Percentiles rank a stretch among this genome's conserved stretches.
phyloP scores from a whole-genome alignment of 1,284 basidiomycete species.

The Thelephora terrestris region DNA sequence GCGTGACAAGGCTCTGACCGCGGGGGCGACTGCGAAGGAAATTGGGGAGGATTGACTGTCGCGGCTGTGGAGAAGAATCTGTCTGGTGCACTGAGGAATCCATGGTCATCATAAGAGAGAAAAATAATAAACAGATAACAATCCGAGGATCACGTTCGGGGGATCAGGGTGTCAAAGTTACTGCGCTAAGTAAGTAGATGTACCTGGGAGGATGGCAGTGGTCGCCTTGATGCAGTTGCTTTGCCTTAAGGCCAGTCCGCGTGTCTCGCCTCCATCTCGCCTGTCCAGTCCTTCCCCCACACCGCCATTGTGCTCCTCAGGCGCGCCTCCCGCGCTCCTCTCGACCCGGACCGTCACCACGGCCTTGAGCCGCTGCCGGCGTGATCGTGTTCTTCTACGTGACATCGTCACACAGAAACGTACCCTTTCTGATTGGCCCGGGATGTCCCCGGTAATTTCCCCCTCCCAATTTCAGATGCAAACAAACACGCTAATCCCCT shows the following conservation, averaged over 20 bases:
- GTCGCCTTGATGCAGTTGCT: too few species aligned
- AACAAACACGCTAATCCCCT: background rate
- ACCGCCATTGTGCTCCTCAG: too few species aligned
- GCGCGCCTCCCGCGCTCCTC: too few species aligned
- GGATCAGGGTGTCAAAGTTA: background rate
- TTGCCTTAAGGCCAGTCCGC: too few species aligned
- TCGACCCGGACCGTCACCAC: too few species aligned
- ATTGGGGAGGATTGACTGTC: constrained; percentile 29
- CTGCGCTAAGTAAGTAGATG: background rate
- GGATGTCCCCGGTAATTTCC: background rate
- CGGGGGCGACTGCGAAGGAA: constrained; percentile 29
- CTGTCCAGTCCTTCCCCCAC: too few species aligned
- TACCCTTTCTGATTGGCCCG: background rate
- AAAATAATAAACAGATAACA: background rate
- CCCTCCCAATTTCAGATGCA: background rate
- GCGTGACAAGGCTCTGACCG: constrained; percentile 28
- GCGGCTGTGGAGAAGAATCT: constrained; percentile 18
- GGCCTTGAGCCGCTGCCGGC: too few species aligned
- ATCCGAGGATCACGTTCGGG: background rate
- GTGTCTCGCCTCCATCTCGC: too few species aligned
- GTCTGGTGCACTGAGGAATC: background rate
- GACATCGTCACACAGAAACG: background rate
- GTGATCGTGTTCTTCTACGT: too few species aligned
- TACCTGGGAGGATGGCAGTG: too few species aligned
- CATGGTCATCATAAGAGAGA: background rate